Percentiles rank a stretch among this genome's conserved stretches.
These are phyloP conservation scores for Myriosclerotinia scirpicola DNA, from an alignment of 2,329 filamentous ascomycete species.

Conservation along the genomic window DNA sequence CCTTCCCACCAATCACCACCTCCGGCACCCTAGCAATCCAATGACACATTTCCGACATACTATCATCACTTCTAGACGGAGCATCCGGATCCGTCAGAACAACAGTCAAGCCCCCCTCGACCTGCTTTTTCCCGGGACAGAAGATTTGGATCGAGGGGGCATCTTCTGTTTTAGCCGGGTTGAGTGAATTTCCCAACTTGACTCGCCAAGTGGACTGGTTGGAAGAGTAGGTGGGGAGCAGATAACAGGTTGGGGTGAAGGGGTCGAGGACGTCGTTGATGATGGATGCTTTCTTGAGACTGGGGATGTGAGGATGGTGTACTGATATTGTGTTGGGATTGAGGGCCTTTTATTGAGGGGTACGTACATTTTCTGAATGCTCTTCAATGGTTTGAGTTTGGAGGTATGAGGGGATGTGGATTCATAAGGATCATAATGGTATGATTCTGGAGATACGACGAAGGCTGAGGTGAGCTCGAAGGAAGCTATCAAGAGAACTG, in stretches of 20 bases:
- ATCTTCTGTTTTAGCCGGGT: conserved; percentile 35
- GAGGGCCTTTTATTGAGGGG: neutral
- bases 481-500: neutral
- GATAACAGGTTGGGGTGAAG: conserved; percentile 13
- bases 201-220: conserved; percentile 1
- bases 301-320: neutral
- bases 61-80: conserved; percentile 52
- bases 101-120: conserved; percentile 45
- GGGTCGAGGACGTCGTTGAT: conserved; percentile 12
- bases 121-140: conserved; percentile 32
- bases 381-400: neutral
- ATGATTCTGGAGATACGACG: conserved; percentile 4
- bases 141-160: conserved; percentile 38
- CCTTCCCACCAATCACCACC: neutral
- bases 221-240: conserved; percentile 2
- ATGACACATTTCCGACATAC: conserved; percentile 59
- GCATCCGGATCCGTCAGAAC: conserved; percentile 59
- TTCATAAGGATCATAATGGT: neutral
- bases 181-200: conserved; percentile 38
- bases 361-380: conserved; percentile 3
- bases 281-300: conserved; percentile 12
- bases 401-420: neutral
- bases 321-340: neutral
- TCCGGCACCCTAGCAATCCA: conserved; percentile 44
- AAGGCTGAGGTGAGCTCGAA: neutral